phyloP scores from a whole-genome alignment of 306 rosid species.

The Vigna hirtella region DNA sequence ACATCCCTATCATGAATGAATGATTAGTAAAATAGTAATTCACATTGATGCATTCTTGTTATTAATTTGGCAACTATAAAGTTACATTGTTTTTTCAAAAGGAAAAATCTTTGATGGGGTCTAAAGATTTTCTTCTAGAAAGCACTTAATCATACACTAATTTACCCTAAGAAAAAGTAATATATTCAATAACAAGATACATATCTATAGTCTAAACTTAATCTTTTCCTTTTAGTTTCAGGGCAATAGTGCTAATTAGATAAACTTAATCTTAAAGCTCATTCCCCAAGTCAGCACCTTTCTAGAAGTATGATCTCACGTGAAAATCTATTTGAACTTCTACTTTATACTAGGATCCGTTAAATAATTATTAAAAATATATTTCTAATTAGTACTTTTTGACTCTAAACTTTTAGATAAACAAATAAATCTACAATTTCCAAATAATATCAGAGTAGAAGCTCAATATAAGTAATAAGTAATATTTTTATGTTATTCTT shows the following conservation, averaged over 20 bases:
- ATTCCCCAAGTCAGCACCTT: neutral
- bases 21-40: neutral
- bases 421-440: neutral
- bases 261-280: neutral
- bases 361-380: neutral
- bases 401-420: neutral
- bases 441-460: neutral
- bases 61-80: neutral
- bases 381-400: neutral
- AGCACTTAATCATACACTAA: conserved; percentile 1
- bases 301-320: neutral
- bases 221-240: neutral
- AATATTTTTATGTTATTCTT: neutral
- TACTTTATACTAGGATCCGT: neutral
- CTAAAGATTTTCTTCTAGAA: conserved; percentile 21
- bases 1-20: neutral
- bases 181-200: neutral
- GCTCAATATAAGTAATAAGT: neutral
- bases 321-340: neutral
- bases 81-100: neutral
- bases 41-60: neutral
- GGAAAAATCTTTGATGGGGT: neutral
- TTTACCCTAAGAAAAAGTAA: neutral
- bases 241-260: neutral
- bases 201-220: neutral